These are phyloP conservation scores for Hypoxylon fuscum DNA, from an alignment of 495 filamentous ascomycete genomes.

Conservation along the genomic window DNA sequence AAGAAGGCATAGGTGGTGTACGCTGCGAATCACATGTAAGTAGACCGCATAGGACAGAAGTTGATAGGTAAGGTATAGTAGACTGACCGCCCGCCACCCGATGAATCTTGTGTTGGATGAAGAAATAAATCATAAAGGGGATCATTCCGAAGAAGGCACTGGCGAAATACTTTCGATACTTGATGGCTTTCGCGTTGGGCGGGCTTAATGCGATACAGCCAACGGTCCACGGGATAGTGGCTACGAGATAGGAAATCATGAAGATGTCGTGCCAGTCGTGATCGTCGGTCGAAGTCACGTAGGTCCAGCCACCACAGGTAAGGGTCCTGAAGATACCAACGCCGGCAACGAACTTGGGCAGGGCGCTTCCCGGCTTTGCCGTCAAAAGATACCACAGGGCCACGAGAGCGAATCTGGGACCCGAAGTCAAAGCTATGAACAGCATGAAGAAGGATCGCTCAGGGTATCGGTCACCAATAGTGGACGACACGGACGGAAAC, in stretches of 20 bases:
- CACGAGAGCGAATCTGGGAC: conserved; percentile 90
- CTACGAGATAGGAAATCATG: conserved; percentile 97
- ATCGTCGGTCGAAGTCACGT: conserved; percentile 97
- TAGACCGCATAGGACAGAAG: conserved; percentile 9
- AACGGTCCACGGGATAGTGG: conserved; percentile 93
- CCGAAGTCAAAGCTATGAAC: conserved; percentile 96
- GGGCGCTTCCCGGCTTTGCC: conserved; percentile 71
- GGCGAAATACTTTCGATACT: conserved; percentile 87
- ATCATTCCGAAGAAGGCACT: conserved; percentile 89
- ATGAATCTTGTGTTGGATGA: conserved; percentile 99
- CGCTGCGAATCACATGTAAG: conserved; percentile 60
- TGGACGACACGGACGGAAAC: conserved; percentile 98
- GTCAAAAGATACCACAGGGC: conserved; percentile 93
- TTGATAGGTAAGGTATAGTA: background rate
- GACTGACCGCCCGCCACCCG: conserved; percentile 88
- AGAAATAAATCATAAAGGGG: conserved; percentile 92
- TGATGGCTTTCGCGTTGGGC: conserved; percentile 81
- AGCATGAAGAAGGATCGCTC: conserved; percentile 96
- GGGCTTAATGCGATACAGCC: conserved; percentile 92
- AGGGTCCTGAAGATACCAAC: conserved; percentile 88
- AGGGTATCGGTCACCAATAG: conserved; percentile 98
- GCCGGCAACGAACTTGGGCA: conserved; percentile 84
- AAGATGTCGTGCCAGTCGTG: conserved; percentile 99
- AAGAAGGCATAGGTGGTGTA: conserved; percentile 99
- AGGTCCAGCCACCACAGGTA: conserved; percentile 98